These are phyloP conservation scores for Pyropia yezoensis DNA, from an alignment of 23 red algal genomes.

Conservation along the genomic window DNA sequence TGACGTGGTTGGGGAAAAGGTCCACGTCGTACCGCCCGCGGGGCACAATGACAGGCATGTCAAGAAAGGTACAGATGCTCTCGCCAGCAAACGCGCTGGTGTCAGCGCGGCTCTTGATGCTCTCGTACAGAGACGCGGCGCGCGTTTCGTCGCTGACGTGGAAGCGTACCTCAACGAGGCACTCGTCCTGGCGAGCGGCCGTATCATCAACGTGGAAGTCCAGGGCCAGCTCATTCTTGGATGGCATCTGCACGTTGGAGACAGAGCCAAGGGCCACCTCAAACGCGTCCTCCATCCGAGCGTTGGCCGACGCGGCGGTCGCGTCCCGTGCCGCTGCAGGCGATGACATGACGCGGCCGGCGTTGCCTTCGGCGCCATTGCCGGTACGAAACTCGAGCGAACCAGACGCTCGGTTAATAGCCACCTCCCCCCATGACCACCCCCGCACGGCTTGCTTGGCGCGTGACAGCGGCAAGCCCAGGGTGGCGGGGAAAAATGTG, in stretches of 20 bases:
- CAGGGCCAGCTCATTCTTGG: slow-evolving; percentile 72
- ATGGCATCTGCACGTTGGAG: slow-evolving; percentile 69
- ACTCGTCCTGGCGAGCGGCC: slow-evolving; percentile 73
- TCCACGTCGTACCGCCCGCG: slow-evolving; percentile 94
- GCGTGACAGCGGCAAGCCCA: slow-evolving; percentile 26
- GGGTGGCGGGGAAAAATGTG: slow-evolving; percentile 22
- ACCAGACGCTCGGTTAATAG: slow-evolving; percentile 24
- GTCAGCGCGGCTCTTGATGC: slow-evolving; percentile 60
- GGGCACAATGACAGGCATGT: slow-evolving; percentile 84
- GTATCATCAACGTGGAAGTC: slow-evolving; percentile 99
- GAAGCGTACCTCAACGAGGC: slow-evolving; percentile 90
- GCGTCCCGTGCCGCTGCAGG: neutral
- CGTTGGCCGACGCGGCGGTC: slow-evolving; percentile 1
- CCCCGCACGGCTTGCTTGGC: slow-evolving; percentile 57
- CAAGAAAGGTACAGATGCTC: slow-evolving; percentile 63
- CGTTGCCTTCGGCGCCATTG: slow-evolving; percentile 10
- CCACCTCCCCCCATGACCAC: slow-evolving; percentile 78
- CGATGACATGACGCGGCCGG: too few relatives aligned
- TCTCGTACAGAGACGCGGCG: slow-evolving; percentile 48
- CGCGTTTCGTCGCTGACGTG: slow-evolving; percentile 56
- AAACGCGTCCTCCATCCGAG: slow-evolving; percentile 66
- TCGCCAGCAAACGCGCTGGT: slow-evolving; percentile 91
- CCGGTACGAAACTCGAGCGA: slow-evolving; percentile 57
- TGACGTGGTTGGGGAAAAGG: slow-evolving; percentile 92
- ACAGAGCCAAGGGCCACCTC: slow-evolving; percentile 77